A percentile compares a stretch with the other conserved stretches of the same genome.
Conservation (phyloP, 768 basidiomycete genomes). For the Leccinum variicolor region DNA sequence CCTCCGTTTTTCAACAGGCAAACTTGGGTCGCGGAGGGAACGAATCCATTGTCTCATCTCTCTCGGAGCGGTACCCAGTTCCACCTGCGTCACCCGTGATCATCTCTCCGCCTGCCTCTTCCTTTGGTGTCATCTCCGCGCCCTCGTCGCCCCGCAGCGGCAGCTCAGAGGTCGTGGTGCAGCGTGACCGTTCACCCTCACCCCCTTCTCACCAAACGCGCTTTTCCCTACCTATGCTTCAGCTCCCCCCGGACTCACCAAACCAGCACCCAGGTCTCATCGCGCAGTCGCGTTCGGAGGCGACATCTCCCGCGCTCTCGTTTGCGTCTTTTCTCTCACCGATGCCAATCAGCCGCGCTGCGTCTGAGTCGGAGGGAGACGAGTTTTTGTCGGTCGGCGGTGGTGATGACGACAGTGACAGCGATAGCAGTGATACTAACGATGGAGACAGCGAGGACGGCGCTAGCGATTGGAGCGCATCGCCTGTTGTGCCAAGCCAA, state of each 20-base stretch:
- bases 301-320: constrained; percentile 18
- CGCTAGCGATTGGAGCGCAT: constrained; percentile 10
- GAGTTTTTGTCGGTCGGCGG: constrained; percentile 26
- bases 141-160: constrained; percentile 21
- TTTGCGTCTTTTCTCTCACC: constrained; percentile 26
- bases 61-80: constrained; percentile 31
- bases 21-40: neutral
- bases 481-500: neutral
- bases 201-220: neutral
- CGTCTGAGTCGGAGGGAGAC: constrained; percentile 22
- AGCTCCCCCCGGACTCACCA: constrained; percentile 5
- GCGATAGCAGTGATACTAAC: neutral
- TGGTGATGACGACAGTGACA: neutral
- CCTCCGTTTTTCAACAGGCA: neutral
- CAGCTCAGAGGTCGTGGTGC: constrained; percentile 14
- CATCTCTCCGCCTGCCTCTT: constrained; percentile 24
- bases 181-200: neutral
- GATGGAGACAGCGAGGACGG: neutral
- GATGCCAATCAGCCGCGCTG: constrained; percentile 12
- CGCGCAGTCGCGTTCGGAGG: neutral
- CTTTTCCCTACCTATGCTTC: constrained; percentile 10
- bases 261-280: neutral
- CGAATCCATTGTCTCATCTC: constrained; percentile 19
- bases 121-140: constrained; percentile 19
- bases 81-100: constrained; percentile 28